Percentiles rank a stretch among this genome's conserved stretches.
phyloP scores from a whole-genome alignment of 306 rosid species.

The Cucumis sativus region DNA sequence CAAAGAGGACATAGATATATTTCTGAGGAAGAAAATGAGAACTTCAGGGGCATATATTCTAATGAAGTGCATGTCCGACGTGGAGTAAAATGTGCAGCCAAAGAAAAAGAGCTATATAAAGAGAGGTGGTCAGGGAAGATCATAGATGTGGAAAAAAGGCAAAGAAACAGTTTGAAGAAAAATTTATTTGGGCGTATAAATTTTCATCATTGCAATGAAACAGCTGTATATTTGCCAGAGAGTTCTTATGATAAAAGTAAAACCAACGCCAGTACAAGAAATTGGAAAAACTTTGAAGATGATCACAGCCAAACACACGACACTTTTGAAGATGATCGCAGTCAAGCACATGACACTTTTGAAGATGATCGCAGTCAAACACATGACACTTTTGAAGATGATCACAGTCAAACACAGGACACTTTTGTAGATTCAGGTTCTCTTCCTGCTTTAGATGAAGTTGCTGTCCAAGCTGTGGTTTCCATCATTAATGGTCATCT shows the following conservation, averaged over 20 bases:
- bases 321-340: not conserved
- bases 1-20: not conserved
- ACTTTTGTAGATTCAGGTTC: constrained; percentile 2
- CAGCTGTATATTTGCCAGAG: constrained; percentile 4
- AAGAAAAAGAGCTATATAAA: constrained; percentile 11
- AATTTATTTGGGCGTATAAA: constrained; percentile 16
- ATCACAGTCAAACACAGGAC: constrained; percentile 6
- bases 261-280: constrained; percentile 11
- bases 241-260: constrained; percentile 8
- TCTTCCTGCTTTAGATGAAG: constrained; percentile 28
- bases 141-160: constrained; percentile 4
- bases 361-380: constrained; percentile 4
- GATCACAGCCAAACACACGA: constrained; percentile 7
- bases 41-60: constrained; percentile 18
- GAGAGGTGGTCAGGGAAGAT: constrained; percentile 9
- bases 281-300: constrained; percentile 14
- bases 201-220: constrained; percentile 8
- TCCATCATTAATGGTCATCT: constrained; percentile 57
- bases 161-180: constrained; percentile 14
- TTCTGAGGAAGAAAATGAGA: constrained; percentile 16
- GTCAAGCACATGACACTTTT: constrained; percentile 6
- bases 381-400: constrained; percentile 8
- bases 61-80: constrained; percentile 15
- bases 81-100: not conserved
- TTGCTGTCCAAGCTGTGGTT: constrained; percentile 45